Base-by-base conservation (phyloP, 805 yeast genomes). In the Zygotorulaspora danielsina region DNA sequence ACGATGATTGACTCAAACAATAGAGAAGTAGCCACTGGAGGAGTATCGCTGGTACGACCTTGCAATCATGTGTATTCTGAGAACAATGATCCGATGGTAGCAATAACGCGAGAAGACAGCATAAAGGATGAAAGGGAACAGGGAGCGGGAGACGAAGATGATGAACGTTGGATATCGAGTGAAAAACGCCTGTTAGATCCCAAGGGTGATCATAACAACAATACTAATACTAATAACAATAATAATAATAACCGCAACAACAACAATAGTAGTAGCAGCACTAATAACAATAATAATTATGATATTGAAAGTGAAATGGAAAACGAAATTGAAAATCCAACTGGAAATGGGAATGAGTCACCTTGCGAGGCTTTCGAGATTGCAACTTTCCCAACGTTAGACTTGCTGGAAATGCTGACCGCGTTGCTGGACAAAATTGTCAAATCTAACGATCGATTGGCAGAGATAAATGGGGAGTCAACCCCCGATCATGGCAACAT, bases 391-490 rank as follows among this genome's bases (percentile, higher is more conserved):
- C 89, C 95, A 1, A 87, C 85, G 1, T 78, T 80, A 42, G 90
- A 84, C 47, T 71, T 93, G 19, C 70, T 93, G 31, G 62, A 79
- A 32, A 90, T 93, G 97, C 71, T 90, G 36, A 78, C 96, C 15
- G 81, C 94, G 6, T 69, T 90, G 38, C 67, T 90, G 38, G 87
- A 87, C 48, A 85, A 84, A 58, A 88, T 93, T 34, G 82, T 90
- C 26, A 90, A 84, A 54, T 88, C 95, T 9, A 93, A 90, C 64
- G 98, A 90, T 62, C 71, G 78, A 36, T 66, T 86, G 24, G 90
- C 81, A 53, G 39, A 36, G 4, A 19, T 27, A 9, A 29, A 37
- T 24, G 30, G 36, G 18, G 19, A 18, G 16, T 19, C 36, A 12
- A 36, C 34, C 19, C 45, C 31, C 12, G 44, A 20, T 18, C 34